phyloP scores from a whole-genome alignment of 306 rosid species.

The Prunus kanzakura region DNA sequence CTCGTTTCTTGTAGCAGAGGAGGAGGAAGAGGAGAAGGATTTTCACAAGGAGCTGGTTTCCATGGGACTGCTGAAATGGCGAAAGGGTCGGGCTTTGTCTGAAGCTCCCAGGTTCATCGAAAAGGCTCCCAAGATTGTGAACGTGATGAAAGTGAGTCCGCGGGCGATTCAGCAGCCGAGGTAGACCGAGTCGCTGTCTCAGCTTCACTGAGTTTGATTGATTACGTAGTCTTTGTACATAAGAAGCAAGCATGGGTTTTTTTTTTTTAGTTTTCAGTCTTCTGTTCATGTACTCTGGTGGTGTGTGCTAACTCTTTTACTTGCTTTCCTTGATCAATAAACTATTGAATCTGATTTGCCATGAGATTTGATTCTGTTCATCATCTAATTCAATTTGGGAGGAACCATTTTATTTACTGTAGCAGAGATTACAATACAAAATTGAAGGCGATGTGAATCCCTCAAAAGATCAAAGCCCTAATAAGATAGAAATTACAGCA shows the following conservation, averaged over 20 bases:
- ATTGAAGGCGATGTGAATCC: background rate
- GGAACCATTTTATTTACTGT: background rate
- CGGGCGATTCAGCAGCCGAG: slow-evolving; percentile 85
- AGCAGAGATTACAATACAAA: background rate
- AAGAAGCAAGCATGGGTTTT: background rate
- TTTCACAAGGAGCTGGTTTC: slow-evolving; percentile 38
- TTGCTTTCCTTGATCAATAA: background rate
- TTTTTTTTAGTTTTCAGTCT: background rate
- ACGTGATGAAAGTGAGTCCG: slow-evolving; percentile 66
- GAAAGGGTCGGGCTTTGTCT: slow-evolving; percentile 21
- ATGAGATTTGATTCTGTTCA: background rate
- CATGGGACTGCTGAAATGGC: slow-evolving; percentile 51
- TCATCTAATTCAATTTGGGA: background rate
- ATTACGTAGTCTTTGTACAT: slow-evolving; percentile 7
- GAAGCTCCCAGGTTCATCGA: slow-evolving; percentile 51
- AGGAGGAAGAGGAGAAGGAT: slow-evolving; percentile 32
- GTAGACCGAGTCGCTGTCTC: slow-evolving; percentile 34
- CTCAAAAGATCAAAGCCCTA: background rate
- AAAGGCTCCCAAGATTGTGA: slow-evolving; percentile 64
- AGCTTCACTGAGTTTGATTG: background rate
- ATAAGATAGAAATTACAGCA: background rate
- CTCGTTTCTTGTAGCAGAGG: slow-evolving; percentile 10
- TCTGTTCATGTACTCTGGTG: background rate
- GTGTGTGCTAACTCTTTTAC: background rate
- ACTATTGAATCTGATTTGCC: background rate